A percentile compares a stretch with the other conserved stretches of the same genome.
These are phyloP conservation scores for Cystobasidium ongulense DNA, from an alignment of 768 basidiomycete species.

Conservation along the genomic window DNA sequence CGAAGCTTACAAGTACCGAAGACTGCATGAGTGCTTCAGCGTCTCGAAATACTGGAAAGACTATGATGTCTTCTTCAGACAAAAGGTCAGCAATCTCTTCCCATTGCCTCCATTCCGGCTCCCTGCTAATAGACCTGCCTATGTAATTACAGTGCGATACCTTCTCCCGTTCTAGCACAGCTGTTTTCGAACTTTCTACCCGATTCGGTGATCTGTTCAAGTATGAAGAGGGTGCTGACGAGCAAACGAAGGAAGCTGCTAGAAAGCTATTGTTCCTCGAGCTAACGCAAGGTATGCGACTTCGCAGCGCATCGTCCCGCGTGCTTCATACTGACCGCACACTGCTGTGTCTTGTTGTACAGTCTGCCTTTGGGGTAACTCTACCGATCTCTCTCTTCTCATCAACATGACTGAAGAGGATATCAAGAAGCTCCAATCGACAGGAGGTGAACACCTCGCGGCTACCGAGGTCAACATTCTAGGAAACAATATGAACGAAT, in stretches of 20 bases:
- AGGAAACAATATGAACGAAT: conserved; percentile 64
- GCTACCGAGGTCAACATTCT: conserved; percentile 94
- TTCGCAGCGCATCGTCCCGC: too few species aligned
- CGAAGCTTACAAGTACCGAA: conserved; percentile 57
- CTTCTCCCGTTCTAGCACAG: conserved; percentile 81
- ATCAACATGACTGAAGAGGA: conserved; percentile 93
- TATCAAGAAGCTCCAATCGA: conserved; percentile 90
- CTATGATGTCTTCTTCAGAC: conserved; percentile 91
- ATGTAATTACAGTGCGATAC: conserved; percentile 65
- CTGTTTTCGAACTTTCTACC: conserved; percentile 86
- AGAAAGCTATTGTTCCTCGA: conserved; percentile 73
- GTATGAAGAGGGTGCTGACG: conserved; percentile 49
- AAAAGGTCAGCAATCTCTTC: conserved; percentile 55
- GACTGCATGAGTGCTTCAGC: conserved; percentile 87
- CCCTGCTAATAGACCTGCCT: conserved; percentile 31
- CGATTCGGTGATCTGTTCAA: conserved; percentile 81
- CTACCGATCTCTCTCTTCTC: conserved; percentile 84
- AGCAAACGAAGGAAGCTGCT: conserved; percentile 53
- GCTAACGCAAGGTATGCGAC: conserved; percentile 63
- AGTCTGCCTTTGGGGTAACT: conserved; percentile 94
- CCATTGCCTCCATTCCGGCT: not conserved
- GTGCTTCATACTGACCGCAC: too few species aligned
- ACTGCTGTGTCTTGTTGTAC: too few species aligned
- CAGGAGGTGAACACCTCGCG: conserved; percentile 87
- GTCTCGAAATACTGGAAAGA: conserved; percentile 78